These are phyloP conservation scores for Magnusiomyces clavatus DNA, from an alignment of 1,139 yeast species.

Conservation along the genomic window DNA sequence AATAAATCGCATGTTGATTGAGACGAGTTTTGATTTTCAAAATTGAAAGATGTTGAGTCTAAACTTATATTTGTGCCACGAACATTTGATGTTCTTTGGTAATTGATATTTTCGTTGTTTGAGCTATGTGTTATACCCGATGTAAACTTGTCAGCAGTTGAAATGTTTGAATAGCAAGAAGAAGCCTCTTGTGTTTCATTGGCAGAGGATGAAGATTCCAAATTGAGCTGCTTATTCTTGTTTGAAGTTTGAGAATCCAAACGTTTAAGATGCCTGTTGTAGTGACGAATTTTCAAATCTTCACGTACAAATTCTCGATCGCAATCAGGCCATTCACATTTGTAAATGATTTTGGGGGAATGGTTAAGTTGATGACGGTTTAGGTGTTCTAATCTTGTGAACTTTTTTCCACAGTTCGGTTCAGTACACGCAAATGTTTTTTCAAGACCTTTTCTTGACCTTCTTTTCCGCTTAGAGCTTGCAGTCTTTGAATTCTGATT, in stretches of 20 bases:
- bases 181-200: too few relatives aligned
- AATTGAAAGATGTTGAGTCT: too few relatives aligned
- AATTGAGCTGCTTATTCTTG: too few relatives aligned
- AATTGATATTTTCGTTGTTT: not conserved
- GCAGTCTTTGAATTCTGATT: too few relatives aligned
- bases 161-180: too few relatives aligned
- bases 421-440: constrained; percentile 39
- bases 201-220: too few relatives aligned
- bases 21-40: too few relatives aligned
- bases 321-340: constrained; percentile 13
- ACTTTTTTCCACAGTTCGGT: constrained; percentile 51
- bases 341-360: constrained; percentile 10
- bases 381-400: constrained; percentile 45
- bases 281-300: constrained; percentile 12
- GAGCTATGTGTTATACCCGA: not conserved
- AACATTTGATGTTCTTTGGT: too few relatives aligned
- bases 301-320: constrained; percentile 12
- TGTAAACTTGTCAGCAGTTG: too few relatives aligned
- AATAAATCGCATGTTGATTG: too few relatives aligned
- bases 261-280: constrained; percentile 9
- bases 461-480: constrained; percentile 12
- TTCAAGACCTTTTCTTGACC: constrained; percentile 29
- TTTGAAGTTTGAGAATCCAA: too few relatives aligned
- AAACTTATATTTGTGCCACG: too few relatives aligned
- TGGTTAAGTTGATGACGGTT: constrained; percentile 30